phyloP scores from a whole-genome alignment of 208 protist genomes.

The Crithidia acanthocephali region DNA sequence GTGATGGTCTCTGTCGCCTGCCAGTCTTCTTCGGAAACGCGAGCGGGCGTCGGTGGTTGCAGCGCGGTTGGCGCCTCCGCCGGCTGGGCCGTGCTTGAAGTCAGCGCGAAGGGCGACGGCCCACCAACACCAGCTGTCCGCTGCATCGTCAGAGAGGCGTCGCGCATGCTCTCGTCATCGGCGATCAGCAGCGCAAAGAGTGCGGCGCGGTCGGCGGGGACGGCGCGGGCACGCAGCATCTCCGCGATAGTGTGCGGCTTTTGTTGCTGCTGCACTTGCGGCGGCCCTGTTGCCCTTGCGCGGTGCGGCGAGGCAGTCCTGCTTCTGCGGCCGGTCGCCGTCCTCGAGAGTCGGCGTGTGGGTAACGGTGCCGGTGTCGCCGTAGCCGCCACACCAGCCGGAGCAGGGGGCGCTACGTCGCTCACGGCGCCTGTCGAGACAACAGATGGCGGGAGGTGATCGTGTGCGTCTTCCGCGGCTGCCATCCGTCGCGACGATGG shows the following conservation, averaged over 20 bases:
- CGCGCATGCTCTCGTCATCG: slow-evolving; percentile 2
- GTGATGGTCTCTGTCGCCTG: slow-evolving; percentile 3
- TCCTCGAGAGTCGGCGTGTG: background rate
- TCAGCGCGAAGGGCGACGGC: background rate
- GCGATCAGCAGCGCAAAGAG: slow-evolving; percentile 6
- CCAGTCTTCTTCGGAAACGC: background rate
- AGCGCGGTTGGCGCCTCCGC: background rate
- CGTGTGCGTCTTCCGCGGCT: background rate
- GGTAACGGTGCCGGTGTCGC: background rate
- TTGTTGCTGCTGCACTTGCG: background rate
- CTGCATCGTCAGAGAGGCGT: slow-evolving; percentile 11
- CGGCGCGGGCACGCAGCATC: slow-evolving; percentile 9
- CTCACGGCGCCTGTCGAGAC: background rate
- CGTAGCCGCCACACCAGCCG: background rate
- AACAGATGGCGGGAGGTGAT: background rate
- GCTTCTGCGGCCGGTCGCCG: background rate
- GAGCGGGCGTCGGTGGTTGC: background rate
- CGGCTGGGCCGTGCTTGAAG: background rate
- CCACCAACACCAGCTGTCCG: background rate
- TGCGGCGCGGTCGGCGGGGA: background rate
- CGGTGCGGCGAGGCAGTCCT: too few relatives aligned
- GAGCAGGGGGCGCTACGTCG: too few relatives aligned
- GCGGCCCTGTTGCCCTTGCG: background rate
- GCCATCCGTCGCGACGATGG: background rate
- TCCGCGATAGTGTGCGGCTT: background rate